Evolutionary conservation across 305 asterid genomes (phyloP), one percentile per base, ranked within the genome.

Genomic region (Salvia sclarea): DNA sequence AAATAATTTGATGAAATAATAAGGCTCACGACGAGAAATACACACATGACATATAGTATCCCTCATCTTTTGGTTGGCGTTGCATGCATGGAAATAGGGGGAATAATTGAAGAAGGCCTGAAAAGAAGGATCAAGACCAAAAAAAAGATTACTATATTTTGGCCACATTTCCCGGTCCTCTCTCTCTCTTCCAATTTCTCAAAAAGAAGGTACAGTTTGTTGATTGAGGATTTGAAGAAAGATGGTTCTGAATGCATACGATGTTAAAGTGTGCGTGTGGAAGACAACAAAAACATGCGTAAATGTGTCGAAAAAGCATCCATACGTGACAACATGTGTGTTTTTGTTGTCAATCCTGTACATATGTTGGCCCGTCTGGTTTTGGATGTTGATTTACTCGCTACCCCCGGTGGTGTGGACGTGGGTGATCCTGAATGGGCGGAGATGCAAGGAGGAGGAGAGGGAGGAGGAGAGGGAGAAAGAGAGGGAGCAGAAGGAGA

Each of bases 341-440:
- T 12, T 84, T 3, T 62, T 69, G 62, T 68, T 84, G 37, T 66
- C 78, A 63, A 17, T 88, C 66, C 56, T 90, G 18, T 86, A 80
- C 73, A 6, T 79, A 7, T 71, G 64, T 45, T 69, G 84, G 56
- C 90, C 97, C 7, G 64, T 79, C 35, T 53, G 77, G 60, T 88
- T 90, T 33, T 85, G 95, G 95, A 71, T 83, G 62, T 47, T 85
- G 73, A 61, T 83, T 13, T 86, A 82, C 69, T 76, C 82, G 3
- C 35, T 79, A 5, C 85, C 85, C 6, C 49, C 83, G n/a, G 2
- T 78, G 2, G 79, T 79, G 13, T 72, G 67, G 13, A 48, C 76
- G 11, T 67, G 73, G 67, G 28, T 78, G 30, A 14, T 80, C 35
- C 61, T 20, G 10, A 40, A 54, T 0, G 14, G 40, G 2, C 40